Evolutionary conservation across 2,329 filamentous ascomycete genomes (phyloP).

Genomic region (Allantophomopsis lycopodina): DNA sequence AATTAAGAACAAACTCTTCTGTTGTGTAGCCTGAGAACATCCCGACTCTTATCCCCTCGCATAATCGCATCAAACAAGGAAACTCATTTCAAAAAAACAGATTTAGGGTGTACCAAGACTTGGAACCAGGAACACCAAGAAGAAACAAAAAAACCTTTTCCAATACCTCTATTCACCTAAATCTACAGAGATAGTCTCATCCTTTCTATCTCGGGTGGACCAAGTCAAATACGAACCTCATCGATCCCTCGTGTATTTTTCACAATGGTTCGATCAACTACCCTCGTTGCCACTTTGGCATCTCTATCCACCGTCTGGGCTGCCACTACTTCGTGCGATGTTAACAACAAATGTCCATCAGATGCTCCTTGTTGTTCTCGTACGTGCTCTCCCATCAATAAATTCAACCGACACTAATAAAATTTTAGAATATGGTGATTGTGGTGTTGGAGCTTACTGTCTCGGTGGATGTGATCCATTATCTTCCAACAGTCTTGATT

Average conservation of each 20-base stretch:
- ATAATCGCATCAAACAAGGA: background rate
- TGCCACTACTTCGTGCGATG: slow-evolving; percentile 24
- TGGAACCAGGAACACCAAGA: too few species aligned
- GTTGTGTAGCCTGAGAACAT: too few species aligned
- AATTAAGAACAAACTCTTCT: too few species aligned
- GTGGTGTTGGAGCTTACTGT: slow-evolving; percentile 88
- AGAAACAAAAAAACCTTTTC: too few species aligned
- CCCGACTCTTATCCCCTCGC: background rate
- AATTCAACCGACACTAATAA: background rate
- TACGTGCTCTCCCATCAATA: slow-evolving; percentile 29
- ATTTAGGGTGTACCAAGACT: too few species aligned
- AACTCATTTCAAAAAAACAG: background rate
- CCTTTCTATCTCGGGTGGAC: too few species aligned
- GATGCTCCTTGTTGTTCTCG: slow-evolving; percentile 67
- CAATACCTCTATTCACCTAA: too few species aligned
- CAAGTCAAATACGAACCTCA: too few species aligned
- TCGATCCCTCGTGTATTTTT: background rate
- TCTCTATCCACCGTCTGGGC: slow-evolving; percentile 11
- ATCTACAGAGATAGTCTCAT: too few species aligned
- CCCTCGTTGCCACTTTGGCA: slow-evolving; percentile 10
- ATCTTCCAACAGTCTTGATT: slow-evolving; percentile 68
- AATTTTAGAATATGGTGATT: slow-evolving; percentile 73
- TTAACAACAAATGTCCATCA: slow-evolving; percentile 51
- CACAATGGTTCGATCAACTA: slow-evolving; percentile 15
- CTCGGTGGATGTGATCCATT: slow-evolving; percentile 88